Conservation (phyloP, 495 filamentous ascomycete genomes). For the Xylaria flabelliformis region DNA sequence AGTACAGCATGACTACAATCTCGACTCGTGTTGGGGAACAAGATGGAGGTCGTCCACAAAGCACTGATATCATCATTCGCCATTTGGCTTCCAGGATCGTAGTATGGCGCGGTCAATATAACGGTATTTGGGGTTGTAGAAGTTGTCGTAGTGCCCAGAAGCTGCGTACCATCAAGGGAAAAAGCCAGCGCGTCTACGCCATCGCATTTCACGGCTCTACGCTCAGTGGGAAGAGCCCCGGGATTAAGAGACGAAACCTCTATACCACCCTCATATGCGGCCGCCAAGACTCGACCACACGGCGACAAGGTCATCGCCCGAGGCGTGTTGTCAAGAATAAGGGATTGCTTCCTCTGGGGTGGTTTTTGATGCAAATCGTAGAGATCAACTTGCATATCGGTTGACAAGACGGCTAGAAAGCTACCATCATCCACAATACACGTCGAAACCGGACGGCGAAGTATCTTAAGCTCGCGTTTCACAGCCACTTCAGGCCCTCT, state of each 20-base stretch:
- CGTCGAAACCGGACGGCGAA: slow-evolving; percentile 75
- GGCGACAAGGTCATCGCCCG: slow-evolving; percentile 81
- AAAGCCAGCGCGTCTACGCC: slow-evolving; percentile 80
- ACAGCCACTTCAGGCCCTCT: slow-evolving; percentile 63
- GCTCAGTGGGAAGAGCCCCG: slow-evolving; percentile 66
- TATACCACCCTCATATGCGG: slow-evolving; percentile 86
- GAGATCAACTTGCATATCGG: slow-evolving; percentile 80
- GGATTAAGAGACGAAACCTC: slow-evolving; percentile 80
- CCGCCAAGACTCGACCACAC: slow-evolving; percentile 78
- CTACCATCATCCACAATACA: slow-evolving; percentile 82
- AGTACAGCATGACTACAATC: slow-evolving; percentile 80
- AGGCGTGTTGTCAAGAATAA: slow-evolving; percentile 77
- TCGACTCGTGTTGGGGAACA: slow-evolving; percentile 79
- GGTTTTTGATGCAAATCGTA: slow-evolving; percentile 70
- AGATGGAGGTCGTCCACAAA: slow-evolving; percentile 87
- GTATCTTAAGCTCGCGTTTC: slow-evolving; percentile 78
- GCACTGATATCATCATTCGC: slow-evolving; percentile 73
- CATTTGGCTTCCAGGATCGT: slow-evolving; percentile 62
- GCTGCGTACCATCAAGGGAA: slow-evolving; percentile 80
- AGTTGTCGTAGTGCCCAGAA: slow-evolving; percentile 79
- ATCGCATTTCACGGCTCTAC: slow-evolving; percentile 82
- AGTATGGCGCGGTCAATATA: slow-evolving; percentile 81
- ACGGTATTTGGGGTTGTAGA: slow-evolving; percentile 71
- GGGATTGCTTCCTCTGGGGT: slow-evolving; percentile 69
- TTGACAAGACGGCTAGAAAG: slow-evolving; percentile 78